Evolutionary conservation across 441 rosid genomes (phyloP).

Genomic region (Raphanus hybrid): DNA sequence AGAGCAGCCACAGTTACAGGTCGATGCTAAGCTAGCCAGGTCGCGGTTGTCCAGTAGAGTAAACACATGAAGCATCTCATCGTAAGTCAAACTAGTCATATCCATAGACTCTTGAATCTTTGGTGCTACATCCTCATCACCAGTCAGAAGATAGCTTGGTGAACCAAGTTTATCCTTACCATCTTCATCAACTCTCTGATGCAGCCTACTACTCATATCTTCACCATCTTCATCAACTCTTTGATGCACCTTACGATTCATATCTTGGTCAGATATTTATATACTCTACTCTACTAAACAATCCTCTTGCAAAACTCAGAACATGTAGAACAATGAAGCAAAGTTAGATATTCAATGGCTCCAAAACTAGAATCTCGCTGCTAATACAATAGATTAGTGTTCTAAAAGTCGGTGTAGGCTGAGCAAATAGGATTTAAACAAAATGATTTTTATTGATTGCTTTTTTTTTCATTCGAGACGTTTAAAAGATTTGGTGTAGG

Average conservation of each 20-base stretch:
- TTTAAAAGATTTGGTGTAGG: no score
- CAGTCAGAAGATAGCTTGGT: no score
- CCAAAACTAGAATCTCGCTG: neutral
- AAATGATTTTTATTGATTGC: no score
- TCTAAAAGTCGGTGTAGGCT: neutral
- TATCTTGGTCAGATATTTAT: slow-evolving; percentile 23
- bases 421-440: no score
- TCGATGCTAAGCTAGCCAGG: slow-evolving; percentile 79
- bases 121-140: slow-evolving; percentile 45
- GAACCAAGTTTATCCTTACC: no score
- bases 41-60: slow-evolving; percentile 77
- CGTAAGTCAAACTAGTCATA: slow-evolving; percentile 87
- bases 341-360: slow-evolving; percentile 15
- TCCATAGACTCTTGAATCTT: slow-evolving; percentile 50
- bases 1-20: slow-evolving; percentile 85
- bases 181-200: slow-evolving; percentile 55
- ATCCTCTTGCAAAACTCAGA: slow-evolving; percentile 6
- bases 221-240: no score
- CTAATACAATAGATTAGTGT: neutral
- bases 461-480: no score
- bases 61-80: slow-evolving; percentile 74
- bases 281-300: neutral
- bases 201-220: slow-evolving; percentile 76
- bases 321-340: slow-evolving; percentile 1
- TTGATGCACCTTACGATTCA: no score